A percentile compares a stretch with the other conserved stretches of the same genome.
phyloP scores from a whole-genome alignment of 2,329 filamentous ascomycete genomes.

The Pseudocercospora vitis region DNA sequence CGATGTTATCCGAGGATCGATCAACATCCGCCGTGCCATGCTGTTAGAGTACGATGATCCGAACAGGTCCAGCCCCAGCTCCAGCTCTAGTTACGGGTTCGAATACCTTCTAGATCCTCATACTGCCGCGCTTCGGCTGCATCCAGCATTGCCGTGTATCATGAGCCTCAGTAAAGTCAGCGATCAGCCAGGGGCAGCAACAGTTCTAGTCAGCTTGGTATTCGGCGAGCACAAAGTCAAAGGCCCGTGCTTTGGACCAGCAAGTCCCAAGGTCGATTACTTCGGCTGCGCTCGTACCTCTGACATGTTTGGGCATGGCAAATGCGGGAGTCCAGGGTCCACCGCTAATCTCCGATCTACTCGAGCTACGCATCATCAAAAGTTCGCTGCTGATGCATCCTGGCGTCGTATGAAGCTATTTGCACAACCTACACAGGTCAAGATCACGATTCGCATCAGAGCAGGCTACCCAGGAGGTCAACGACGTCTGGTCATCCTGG shows the following conservation, averaged over 20 bases:
- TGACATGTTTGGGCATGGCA: not conserved
- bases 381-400: not conserved
- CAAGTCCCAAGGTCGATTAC: not conserved
- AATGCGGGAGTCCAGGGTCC: not conserved
- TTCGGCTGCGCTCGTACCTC: not conserved
- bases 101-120: slow-evolving; percentile 6
- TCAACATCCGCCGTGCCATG: slow-evolving; percentile 3
- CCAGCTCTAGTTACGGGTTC: not conserved
- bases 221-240: not conserved
- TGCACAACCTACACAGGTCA: not conserved
- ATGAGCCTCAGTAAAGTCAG: not conserved
- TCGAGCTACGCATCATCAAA: not conserved
- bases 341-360: not conserved
- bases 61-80: not conserved
- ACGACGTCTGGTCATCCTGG: not conserved
- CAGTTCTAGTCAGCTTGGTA: not conserved
- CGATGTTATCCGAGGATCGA: not conserved
- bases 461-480: not conserved
- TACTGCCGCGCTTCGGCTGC: not conserved
- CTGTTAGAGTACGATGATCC: slow-evolving; percentile 4
- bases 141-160: slow-evolving; percentile 7
- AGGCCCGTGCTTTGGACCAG: not conserved
- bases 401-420: slow-evolving; percentile 11
- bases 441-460: not conserved
- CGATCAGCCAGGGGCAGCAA: not conserved